Percentiles rank a stretch among this genome's conserved stretches.
These are phyloP conservation scores for Fusarium sp. DNA, from an alignment of 2,329 filamentous ascomycete genomes.

Conservation along the genomic window DNA sequence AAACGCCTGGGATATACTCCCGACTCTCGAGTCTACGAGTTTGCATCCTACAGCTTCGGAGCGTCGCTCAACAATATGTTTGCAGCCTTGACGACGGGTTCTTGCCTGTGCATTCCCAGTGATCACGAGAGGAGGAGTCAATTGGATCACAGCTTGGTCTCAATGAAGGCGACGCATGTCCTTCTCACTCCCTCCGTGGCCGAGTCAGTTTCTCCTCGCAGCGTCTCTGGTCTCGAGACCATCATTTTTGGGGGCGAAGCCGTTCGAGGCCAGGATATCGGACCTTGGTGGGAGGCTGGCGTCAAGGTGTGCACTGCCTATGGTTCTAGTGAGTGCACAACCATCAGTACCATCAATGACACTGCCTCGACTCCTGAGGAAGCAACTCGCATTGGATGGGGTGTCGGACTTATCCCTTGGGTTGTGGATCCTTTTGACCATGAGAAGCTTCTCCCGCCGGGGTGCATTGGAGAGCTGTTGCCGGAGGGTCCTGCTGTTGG, in stretches of 20 bases:
- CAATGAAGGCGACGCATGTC: not conserved
- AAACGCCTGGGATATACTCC: not conserved
- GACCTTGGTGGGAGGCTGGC: not conserved
- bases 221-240: not conserved
- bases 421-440: slow-evolving; percentile 33
- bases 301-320: slow-evolving; percentile 21
- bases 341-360: not conserved
- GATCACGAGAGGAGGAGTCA: not conserved
- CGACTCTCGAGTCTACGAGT: slow-evolving; percentile 1
- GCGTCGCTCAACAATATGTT: not conserved
- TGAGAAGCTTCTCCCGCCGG: slow-evolving; percentile 26
- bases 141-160: not conserved
- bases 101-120: slow-evolving; percentile 1
- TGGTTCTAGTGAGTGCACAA: not conserved
- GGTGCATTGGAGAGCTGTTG: slow-evolving; percentile 36
- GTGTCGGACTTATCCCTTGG: slow-evolving; percentile 19
- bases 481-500: slow-evolving; percentile 37
- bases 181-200: not conserved
- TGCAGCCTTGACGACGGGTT: not conserved
- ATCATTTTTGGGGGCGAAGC: slow-evolving; percentile 1
- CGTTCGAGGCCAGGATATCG: not conserved
- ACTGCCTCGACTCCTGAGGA: not conserved
- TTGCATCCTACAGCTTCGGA: slow-evolving; percentile 5
- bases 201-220: not conserved
- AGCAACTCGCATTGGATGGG: not conserved